Conservation (phyloP, 1,284 basidiomycete genomes). For the Entoloma clypeatum region DNA sequence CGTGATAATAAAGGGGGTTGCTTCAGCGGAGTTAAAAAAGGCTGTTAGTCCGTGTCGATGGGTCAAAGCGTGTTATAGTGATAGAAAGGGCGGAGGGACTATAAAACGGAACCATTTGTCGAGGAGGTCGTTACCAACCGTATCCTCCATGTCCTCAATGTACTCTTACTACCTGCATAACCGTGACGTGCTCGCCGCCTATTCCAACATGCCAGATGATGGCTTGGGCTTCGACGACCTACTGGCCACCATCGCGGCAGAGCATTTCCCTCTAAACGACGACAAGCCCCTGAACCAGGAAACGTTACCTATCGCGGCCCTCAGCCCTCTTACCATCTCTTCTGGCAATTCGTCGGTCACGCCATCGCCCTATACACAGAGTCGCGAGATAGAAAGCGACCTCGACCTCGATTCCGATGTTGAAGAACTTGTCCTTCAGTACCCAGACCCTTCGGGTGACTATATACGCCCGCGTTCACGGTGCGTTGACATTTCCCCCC, state of each 20-base stretch:
- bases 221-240: conserved; percentile 11
- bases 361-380: conserved; percentile 3
- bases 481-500: conserved; percentile 1
- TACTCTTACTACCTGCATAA: conserved; percentile 9
- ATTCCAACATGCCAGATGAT: conserved; percentile 10
- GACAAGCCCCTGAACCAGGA: conserved; percentile 8
- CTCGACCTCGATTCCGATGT: conserved; percentile 14
- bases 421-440: conserved; percentile 9
- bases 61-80: conserved; percentile 13
- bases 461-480: neutral
- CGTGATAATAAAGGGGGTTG: conserved; percentile 28
- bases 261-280: conserved; percentile 13
- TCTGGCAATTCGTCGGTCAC: conserved; percentile 12
- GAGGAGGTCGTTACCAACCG: too few relatives aligned
- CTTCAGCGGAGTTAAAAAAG: conserved; percentile 17
- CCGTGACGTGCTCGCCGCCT: conserved; percentile 1
- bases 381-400: conserved; percentile 6
- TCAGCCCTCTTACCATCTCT: conserved; percentile 11
- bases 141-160: conserved; percentile 5
- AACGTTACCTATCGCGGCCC: conserved; percentile 5
- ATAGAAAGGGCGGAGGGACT: conserved; percentile 14
- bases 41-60: conserved; percentile 8
- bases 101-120: conserved; percentile 13
- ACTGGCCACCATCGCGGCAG: conserved; percentile 10
- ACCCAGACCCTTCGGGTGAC: neutral